Percentiles rank a stretch among this genome's conserved stretches.
Conservation (phyloP, 2,329 filamentous ascomycete genomes). For the Annulohypoxylon truncatum region DNA sequence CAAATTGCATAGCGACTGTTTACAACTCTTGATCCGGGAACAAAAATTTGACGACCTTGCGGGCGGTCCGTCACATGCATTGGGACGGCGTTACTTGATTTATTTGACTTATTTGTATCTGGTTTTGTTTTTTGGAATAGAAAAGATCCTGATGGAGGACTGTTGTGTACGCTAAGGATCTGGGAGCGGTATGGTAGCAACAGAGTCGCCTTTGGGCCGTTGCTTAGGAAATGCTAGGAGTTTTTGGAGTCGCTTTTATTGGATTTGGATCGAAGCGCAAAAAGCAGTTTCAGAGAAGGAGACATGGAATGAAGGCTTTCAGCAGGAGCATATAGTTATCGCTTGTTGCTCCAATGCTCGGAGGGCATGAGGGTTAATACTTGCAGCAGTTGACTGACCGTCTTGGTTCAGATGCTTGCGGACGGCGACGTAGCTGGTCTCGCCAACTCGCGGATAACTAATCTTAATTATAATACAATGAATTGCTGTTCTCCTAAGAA, state of each 20-base stretch:
- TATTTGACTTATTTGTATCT: conserved; percentile 38
- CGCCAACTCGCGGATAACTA: conserved; percentile 44
- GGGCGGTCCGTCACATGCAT: conserved; percentile 50
- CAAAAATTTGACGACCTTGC: conserved; percentile 45
- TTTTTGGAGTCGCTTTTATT: conserved; percentile 38
- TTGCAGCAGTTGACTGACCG: conserved; percentile 25
- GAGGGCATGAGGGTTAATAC: conserved; percentile 42
- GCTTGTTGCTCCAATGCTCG: conserved; percentile 39
- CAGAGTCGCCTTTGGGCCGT: conserved; percentile 17
- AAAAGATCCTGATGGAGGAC: conserved; percentile 26
- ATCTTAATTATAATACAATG: conserved; percentile 48
- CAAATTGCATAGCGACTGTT: conserved; percentile 69
- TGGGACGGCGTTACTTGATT: conserved; percentile 49
- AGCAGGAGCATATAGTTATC: conserved; percentile 40
- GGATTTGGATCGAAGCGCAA: conserved; percentile 25
- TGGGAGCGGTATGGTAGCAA: conserved; percentile 28
- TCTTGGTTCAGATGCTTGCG: conserved; percentile 33
- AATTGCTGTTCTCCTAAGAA: conserved; percentile 33
- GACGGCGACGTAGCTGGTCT: conserved; percentile 29
- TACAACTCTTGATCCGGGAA: conserved; percentile 49
- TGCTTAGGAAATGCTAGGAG: conserved; percentile 38
- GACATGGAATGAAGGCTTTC: conserved; percentile 18
- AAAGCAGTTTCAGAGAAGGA: conserved; percentile 21
- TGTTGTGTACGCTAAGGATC: conserved; percentile 20
- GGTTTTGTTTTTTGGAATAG: conserved; percentile 33